These are phyloP conservation scores for Mortierella sp. DNA, from an alignment of 371 early-diverging fungal genomes.

Conservation along the genomic window DNA sequence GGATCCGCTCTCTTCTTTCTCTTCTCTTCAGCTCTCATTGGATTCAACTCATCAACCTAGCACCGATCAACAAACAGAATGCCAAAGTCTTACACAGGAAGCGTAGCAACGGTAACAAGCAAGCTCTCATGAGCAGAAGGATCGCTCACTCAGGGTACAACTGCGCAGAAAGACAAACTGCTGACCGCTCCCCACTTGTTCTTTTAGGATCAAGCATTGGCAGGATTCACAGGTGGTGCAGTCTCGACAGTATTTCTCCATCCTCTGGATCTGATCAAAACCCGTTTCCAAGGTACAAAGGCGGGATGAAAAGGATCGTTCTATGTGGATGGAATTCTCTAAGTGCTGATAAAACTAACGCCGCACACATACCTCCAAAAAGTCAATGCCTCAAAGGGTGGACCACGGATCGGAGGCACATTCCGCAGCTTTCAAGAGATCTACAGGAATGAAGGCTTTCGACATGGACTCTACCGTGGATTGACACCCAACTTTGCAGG, in stretches of 20 bases:
- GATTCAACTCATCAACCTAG: neutral
- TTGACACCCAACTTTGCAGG: slow-evolving; percentile 91
- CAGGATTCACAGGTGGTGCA: slow-evolving; percentile 89
- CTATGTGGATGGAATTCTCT: neutral
- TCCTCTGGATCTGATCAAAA: slow-evolving; percentile 94
- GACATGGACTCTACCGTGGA: slow-evolving; percentile 88
- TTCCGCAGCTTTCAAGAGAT: slow-evolving; percentile 70
- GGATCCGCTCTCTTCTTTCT: neutral
- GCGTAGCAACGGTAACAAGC: slow-evolving; percentile 48
- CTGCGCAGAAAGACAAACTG: too few relatives aligned
- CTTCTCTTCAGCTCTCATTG: neutral
- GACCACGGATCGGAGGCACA: slow-evolving; percentile 74
- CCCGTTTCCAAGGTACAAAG: slow-evolving; percentile 83
- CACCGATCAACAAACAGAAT: slow-evolving; percentile 10
- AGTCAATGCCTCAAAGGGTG: slow-evolving; percentile 65
- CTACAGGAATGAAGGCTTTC: slow-evolving; percentile 64
- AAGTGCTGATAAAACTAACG: too few relatives aligned
- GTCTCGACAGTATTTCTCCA: slow-evolving; percentile 86
- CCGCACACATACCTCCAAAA: neutral
- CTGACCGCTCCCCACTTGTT: too few relatives aligned
- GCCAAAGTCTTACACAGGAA: slow-evolving; percentile 55
- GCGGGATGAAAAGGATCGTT: neutral
- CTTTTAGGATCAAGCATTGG: slow-evolving; percentile 85
- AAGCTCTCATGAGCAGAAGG: neutral
- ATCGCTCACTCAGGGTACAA: too few relatives aligned